These are phyloP conservation scores for Gomphus bonarii DNA, from an alignment of 1,284 basidiomycete genomes.

Conservation along the genomic window DNA sequence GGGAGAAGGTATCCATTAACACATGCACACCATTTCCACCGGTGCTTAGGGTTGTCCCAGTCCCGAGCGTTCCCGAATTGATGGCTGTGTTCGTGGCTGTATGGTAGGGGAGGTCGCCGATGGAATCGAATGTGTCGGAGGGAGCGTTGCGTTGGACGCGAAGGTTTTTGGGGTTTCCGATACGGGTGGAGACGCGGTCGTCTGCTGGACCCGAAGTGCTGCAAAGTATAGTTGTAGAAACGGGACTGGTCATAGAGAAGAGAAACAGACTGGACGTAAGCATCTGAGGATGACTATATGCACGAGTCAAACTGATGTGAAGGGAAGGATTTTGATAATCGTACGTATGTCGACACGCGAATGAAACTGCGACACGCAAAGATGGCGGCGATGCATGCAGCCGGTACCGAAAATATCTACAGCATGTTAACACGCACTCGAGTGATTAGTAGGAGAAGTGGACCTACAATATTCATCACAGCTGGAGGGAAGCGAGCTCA, in stretches of 20 bases:
- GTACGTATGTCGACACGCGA: neutral
- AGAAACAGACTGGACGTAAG: neutral
- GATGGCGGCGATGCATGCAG: conserved; percentile 3
- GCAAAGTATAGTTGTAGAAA: neutral
- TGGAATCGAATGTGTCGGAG: conserved; percentile 2
- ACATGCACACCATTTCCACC: conserved; percentile 4
- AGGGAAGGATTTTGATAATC: neutral
- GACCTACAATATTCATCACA: conserved; percentile 42
- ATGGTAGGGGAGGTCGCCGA: neutral
- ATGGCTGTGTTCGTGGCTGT: neutral
- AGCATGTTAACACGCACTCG: neutral
- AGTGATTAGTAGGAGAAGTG: neutral
- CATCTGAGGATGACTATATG: conserved; percentile 3
- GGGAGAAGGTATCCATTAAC: conserved; percentile 3
- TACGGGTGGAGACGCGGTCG: neutral
- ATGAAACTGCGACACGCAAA: conserved; percentile 6
- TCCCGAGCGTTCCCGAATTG: neutral
- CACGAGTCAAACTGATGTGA: neutral
- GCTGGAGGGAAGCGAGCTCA: conserved; percentile 23
- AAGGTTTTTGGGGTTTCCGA: neutral
- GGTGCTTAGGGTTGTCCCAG: neutral
- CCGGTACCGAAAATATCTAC: conserved; percentile 6
- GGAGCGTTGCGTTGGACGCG: neutral
- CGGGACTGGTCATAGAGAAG: neutral
- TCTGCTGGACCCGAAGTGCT: conserved; percentile 2